A percentile compares a stretch with the other conserved stretches of the same genome.
Conservation (phyloP, 164 flowering plant genomes). For the Vitis cinerea region DNA sequence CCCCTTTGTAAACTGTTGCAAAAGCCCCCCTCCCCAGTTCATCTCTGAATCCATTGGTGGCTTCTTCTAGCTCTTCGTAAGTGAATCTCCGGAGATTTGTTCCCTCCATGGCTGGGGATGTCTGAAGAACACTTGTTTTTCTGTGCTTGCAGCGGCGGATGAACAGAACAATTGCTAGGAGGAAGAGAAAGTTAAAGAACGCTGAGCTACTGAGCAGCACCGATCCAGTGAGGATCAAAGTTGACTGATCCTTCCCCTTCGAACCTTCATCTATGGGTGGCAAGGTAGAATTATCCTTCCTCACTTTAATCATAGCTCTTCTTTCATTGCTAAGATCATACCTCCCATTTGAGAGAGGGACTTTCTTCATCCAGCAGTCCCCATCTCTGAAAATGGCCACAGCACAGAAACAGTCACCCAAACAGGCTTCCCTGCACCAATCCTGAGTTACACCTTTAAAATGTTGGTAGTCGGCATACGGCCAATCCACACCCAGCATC, state of each 20-base stretch:
- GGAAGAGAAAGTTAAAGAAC: conserved; percentile 2
- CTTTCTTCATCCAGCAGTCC: conserved; percentile 44
- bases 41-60: conserved; percentile 11
- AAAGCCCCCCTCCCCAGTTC: conserved; percentile 14
- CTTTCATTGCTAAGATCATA: neutral
- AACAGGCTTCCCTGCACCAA: conserved; percentile 27
- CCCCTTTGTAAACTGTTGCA: conserved; percentile 11
- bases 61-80: conserved; percentile 2
- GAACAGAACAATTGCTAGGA: neutral
- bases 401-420: conserved; percentile 37
- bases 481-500: conserved; percentile 26
- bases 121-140: neutral
- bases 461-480: neutral
- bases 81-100: neutral
- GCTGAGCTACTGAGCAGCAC: conserved; percentile 21
- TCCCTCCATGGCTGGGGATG: neutral
- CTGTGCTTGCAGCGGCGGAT: neutral
- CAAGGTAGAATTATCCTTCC: neutral
- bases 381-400: conserved; percentile 19
- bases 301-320: conserved; percentile 25
- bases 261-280: neutral
- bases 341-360: conserved; percentile 32
- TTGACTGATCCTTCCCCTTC: neutral
- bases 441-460: conserved; percentile 9
- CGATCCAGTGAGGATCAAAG: neutral